Evolutionary conservation across 1,284 basidiomycete genomes (phyloP), one percentile per base, ranked within the genome.

Genomic region (Leucoagaricus sp.): DNA sequence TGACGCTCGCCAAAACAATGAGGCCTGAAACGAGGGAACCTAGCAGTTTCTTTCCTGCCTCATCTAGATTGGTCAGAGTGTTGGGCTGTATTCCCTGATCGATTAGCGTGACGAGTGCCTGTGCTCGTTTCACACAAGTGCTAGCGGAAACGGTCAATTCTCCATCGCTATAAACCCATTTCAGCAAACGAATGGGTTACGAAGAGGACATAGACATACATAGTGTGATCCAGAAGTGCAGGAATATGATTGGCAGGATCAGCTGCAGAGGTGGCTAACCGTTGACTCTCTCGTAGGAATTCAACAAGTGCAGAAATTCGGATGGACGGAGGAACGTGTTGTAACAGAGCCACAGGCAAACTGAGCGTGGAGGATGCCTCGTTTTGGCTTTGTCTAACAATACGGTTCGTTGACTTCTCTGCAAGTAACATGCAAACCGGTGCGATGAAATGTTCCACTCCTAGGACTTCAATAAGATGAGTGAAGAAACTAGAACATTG

Each of bases 391-490:
- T 93, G 90, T 51, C 87, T 81, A 47, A 83, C 79, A 34, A 88
- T 80, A 50, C 88, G 87, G 65, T 85, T 89, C 4, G 86, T 82
- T 2, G 82, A 78, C 60, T 90, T 91, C 65, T 96, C 93, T 1
- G 95, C 80, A 10, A 98, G 78, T 1, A 98, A 83, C 86, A 98
- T 91, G 61, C 83, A 86, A 7, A 97, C 73, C 0, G 94, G 91
- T 0, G 92, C 82, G 38, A 97, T 76, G 77, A 96, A 99, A 49
- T 94, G 87, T 9, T 81, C 75, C 1, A 89, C 75, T 8, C 93
- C 94, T 10, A 99, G 81, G 2, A 91, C 89, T 58, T 94, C 87
- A 33, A 93, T 83, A n/a, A 99, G 82, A 67, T 96, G 93, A 2
- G 86, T 80, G 74, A 97, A 98, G 75, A 99, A 96, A 57, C 93